Percentiles rank a stretch among this genome's conserved stretches.
These are phyloP conservation scores for Lathyrus sativus DNA, from an alignment of 306 rosid genomes.

Conservation along the genomic window DNA sequence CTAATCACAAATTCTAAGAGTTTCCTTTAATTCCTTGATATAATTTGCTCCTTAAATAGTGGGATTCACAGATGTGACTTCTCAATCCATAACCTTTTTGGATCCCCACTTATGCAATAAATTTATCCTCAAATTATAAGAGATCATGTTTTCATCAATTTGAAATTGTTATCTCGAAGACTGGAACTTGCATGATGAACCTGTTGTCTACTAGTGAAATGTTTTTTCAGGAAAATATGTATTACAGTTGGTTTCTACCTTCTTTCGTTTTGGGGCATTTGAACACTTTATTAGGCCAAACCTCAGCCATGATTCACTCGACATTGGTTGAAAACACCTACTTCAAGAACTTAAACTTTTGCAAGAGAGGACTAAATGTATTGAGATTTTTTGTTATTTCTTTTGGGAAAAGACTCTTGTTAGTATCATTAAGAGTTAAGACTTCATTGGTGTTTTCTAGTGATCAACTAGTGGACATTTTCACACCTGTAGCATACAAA, in stretches of 20 bases:
- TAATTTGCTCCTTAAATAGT: not conserved
- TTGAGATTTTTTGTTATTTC: not conserved
- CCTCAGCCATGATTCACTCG: too few relatives aligned
- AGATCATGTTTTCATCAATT: not conserved
- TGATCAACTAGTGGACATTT: not conserved
- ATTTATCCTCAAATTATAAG: not conserved
- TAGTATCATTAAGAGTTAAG: not conserved
- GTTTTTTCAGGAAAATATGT: too few relatives aligned
- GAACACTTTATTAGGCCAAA: not conserved
- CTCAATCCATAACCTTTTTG: constrained; percentile 1
- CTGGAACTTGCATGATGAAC: too few relatives aligned
- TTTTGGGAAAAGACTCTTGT: not conserved
- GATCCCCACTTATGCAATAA: not conserved
- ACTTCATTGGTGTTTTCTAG: not conserved
- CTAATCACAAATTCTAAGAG: too few relatives aligned
- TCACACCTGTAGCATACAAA: not conserved
- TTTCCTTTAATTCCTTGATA: not conserved
- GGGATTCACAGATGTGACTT: not conserved
- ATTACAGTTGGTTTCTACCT: not conserved
- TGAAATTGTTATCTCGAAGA: too few relatives aligned
- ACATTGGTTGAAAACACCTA: not conserved
- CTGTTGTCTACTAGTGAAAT: too few relatives aligned
- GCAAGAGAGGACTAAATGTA: not conserved
- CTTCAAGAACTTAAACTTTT: too few relatives aligned
- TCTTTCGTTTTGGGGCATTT: not conserved